These are phyloP conservation scores for Pseudoscleropodium purum DNA, from an alignment of 225 moss, liverwort and hornwort species.

Conservation along the genomic window DNA sequence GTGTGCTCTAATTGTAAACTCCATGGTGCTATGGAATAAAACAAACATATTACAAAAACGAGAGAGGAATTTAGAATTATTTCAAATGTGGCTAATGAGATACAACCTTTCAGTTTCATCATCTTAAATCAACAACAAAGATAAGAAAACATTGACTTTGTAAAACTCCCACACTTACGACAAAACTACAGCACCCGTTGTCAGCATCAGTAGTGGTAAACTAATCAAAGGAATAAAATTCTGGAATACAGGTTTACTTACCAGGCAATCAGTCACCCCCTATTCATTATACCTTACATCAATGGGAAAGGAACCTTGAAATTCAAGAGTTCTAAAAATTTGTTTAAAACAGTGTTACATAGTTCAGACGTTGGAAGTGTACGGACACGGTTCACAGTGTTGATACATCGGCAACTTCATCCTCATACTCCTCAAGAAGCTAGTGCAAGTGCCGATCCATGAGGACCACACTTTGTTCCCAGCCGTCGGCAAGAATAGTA, in stretches of 20 bases:
- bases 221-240: background rate
- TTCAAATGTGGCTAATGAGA: background rate
- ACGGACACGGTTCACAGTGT: conserved; percentile 29
- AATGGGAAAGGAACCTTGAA: background rate
- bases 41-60: background rate
- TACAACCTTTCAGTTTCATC: background rate
- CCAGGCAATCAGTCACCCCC: background rate
- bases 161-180: background rate
- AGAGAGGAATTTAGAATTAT: background rate
- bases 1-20: background rate
- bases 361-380: conserved; percentile 6
- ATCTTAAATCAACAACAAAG: background rate
- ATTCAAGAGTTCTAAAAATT: background rate
- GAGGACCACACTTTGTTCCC: background rate
- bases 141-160: background rate
- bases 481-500: background rate
- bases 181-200: background rate
- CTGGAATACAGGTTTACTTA: background rate
- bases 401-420: conserved; percentile 20
- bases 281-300: background rate
- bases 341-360: conserved; percentile 11
- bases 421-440: conserved; percentile 16
- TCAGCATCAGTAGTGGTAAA: background rate
- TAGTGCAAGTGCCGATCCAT: conserved; percentile 2
- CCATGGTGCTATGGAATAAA: background rate